A percentile compares a stretch with the other conserved stretches of the same genome.
phyloP scores from a whole-genome alignment of 73 alveolate genomes.

The Paramecium octaurelia region DNA sequence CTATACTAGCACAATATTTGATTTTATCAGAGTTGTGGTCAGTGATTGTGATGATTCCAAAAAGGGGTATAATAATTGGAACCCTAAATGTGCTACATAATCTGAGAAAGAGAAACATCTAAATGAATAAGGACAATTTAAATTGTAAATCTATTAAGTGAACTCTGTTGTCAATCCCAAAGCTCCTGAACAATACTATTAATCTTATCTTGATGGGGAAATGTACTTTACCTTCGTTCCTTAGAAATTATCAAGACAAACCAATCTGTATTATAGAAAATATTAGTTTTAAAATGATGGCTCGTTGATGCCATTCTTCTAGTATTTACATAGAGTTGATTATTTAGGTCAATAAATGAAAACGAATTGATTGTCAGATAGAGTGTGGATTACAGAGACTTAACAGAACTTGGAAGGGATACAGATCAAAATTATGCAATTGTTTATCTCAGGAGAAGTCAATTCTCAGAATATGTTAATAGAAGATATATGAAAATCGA shows the following conservation, averaged over 20 bases:
- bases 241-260: not conserved
- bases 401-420: conserved; percentile 2
- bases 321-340: not conserved
- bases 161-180: not conserved
- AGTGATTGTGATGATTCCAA: not conserved
- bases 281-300: not conserved
- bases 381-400: not conserved
- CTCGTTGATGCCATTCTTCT: not conserved
- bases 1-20: not conserved
- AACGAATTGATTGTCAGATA: not conserved
- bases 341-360: not conserved
- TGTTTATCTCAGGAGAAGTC: not conserved
- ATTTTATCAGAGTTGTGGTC: not conserved
- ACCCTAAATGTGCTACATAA: not conserved
- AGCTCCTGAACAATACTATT: not conserved
- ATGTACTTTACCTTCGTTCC: conserved; percentile 30
- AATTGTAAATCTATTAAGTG: not conserved
- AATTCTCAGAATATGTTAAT: not conserved
- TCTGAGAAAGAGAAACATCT: not conserved
- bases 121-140: not conserved
- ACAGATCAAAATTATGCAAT: not conserved
- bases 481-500: not conserved
- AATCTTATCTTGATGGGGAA: not conserved
- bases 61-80: not conserved
- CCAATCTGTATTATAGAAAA: conserved; percentile 7